Evolutionary conservation across 2,329 filamentous ascomycete genomes (phyloP).

Genomic region (Fusarium compactum): DNA sequence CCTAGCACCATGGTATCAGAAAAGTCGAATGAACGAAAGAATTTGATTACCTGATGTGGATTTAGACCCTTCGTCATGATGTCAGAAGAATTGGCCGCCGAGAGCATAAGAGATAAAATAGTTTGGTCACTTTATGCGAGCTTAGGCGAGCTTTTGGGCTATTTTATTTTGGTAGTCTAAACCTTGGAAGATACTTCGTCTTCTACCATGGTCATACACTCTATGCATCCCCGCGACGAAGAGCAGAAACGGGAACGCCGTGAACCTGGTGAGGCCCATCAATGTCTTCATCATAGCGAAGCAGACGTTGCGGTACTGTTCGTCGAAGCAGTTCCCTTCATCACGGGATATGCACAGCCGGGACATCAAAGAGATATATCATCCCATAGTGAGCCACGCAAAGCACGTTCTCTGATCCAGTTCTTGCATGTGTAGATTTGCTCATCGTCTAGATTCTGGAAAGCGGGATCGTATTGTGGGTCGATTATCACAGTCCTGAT

Average conservation of each 20-base stretch:
- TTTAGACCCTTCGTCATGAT: no score
- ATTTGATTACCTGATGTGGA: no score
- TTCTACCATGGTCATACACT: not conserved
- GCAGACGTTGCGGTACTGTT: slow-evolving; percentile 17
- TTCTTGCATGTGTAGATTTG: not conserved
- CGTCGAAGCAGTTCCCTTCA: slow-evolving; percentile 13
- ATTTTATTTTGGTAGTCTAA: no score
- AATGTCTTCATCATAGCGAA: slow-evolving; percentile 1
- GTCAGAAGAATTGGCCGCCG: no score
- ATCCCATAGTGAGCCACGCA: slow-evolving; percentile 21
- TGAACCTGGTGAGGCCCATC: not conserved
- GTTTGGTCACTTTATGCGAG: no score
- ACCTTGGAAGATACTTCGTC: no score
- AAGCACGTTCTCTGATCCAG: slow-evolving; percentile 20
- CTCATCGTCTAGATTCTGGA: not conserved
- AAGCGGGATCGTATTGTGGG: not conserved
- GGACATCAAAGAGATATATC: not conserved
- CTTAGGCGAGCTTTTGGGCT: no score
- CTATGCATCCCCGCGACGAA: not conserved
- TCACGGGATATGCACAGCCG: not conserved
- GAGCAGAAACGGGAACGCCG: not conserved
- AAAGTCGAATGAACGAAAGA: no score
- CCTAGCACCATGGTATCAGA: not conserved
- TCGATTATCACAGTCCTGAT: not conserved
- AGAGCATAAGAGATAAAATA: no score